Conservation (phyloP, 306 rosid species). For the Boehmeria nivea region DNA sequence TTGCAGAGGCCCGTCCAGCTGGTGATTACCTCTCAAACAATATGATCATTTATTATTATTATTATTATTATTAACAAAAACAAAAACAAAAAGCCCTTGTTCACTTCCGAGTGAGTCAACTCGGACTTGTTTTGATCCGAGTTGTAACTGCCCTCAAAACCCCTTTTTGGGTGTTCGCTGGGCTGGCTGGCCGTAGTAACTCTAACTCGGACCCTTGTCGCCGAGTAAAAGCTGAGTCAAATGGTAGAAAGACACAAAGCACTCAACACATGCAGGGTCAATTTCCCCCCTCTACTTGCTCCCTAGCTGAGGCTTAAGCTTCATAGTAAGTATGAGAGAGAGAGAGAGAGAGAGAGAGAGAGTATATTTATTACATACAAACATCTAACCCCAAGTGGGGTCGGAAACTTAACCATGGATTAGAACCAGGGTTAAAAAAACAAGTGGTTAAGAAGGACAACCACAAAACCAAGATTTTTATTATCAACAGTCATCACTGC, state of each 20-base stretch:
- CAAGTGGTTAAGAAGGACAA: conserved; percentile 80
- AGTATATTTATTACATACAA: conserved; percentile 58
- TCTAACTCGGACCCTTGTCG: no score
- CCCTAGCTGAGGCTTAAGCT: no score
- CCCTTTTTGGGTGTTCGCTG: no score
- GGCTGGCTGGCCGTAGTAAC: no score
- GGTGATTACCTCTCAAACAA: not conserved
- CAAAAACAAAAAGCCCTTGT: no score
- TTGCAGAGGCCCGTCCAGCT: conserved; percentile 38
- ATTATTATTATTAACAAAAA: not conserved
- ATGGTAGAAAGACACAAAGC: no score
- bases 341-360: not conserved
- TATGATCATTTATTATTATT: conserved; percentile 16
- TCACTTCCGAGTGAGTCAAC: conserved; percentile 32
- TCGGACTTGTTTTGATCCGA: not conserved
- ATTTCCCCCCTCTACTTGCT: no score
- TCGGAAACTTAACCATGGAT: conserved; percentile 75
- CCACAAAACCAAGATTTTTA: conserved; percentile 72
- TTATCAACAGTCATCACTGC: conserved; percentile 71
- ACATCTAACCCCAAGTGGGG: conserved; percentile 57
- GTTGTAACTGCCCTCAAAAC: no score
- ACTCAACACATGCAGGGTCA: no score
- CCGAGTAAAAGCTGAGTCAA: not conserved
- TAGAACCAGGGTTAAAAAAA: conserved; percentile 84
- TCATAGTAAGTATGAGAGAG: conserved; percentile 12